These are phyloP conservation scores for Plasmodium sp. DNA, from an alignment of 169 alveolate species.

Conservation along the genomic window DNA sequence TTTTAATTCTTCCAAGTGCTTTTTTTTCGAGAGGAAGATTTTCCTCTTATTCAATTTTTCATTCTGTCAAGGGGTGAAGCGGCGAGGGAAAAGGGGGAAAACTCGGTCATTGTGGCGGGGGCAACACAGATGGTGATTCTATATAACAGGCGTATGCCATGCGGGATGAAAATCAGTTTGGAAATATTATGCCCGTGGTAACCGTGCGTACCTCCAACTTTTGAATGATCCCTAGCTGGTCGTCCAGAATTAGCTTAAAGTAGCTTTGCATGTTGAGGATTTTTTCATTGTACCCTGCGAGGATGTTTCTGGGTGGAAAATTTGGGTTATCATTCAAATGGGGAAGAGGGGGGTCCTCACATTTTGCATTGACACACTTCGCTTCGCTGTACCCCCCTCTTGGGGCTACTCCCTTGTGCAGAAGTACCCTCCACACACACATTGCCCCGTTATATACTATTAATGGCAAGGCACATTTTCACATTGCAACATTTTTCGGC, in stretches of 20 bases:
- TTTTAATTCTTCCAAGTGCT: slow-evolving; percentile 31
- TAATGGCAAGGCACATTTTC: not conserved
- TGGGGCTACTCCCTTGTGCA: not conserved
- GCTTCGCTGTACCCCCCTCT: not conserved
- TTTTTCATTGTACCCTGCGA: slow-evolving; percentile 22
- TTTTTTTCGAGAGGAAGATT: slow-evolving; percentile 31
- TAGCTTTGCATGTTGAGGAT: slow-evolving; percentile 25
- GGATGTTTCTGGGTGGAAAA: slow-evolving; percentile 24
- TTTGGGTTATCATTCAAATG: not conserved
- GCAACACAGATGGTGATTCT: not conserved
- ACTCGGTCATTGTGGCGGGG: not conserved
- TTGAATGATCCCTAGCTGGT: slow-evolving; percentile 36
- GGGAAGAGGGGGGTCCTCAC: not conserved
- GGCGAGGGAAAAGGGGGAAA: not conserved
- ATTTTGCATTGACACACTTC: not conserved
- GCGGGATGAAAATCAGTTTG: not conserved
- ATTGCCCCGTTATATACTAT: not conserved
- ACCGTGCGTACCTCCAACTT: slow-evolving; percentile 19
- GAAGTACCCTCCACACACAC: not conserved
- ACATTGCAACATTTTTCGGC: not conserved
- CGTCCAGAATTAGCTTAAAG: slow-evolving; percentile 44
- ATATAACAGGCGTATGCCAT: not conserved
- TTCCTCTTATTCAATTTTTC: slow-evolving; percentile 48
- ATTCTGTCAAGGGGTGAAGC: slow-evolving; percentile 9
- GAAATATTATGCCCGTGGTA: not conserved